These are phyloP conservation scores for Hymenoscyphus scutula DNA, from an alignment of 2,329 filamentous ascomycete genomes.

Conservation along the genomic window DNA sequence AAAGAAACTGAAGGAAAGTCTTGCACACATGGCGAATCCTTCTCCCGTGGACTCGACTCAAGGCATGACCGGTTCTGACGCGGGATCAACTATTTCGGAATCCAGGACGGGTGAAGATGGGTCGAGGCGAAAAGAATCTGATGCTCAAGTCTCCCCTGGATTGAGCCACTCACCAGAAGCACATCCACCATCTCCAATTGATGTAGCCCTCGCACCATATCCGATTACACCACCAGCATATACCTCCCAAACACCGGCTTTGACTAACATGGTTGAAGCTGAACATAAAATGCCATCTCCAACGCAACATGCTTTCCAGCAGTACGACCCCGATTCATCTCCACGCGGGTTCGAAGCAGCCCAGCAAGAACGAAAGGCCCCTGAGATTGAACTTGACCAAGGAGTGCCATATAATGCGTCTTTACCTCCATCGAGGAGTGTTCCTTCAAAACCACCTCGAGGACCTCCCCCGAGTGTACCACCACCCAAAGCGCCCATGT, in stretches of 20 bases:
- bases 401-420: constrained; percentile 50
- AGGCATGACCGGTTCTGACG: constrained; percentile 28
- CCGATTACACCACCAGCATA: constrained; percentile 63
- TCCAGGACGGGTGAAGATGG: constrained; percentile 13
- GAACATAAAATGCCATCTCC: constrained; percentile 59
- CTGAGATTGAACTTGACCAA: constrained; percentile 39
- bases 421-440: constrained; percentile 55
- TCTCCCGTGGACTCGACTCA: constrained; percentile 35
- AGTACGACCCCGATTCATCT: constrained; percentile 46
- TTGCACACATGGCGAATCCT: constrained; percentile 41
- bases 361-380: constrained; percentile 44
- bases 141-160: constrained; percentile 31
- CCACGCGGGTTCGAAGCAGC: constrained; percentile 39
- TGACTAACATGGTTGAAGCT: constrained; percentile 48
- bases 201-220: constrained; percentile 59
- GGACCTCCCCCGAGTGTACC: constrained; percentile 32
- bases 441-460: constrained; percentile 44
- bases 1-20: constrained; percentile 79
- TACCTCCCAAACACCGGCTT: constrained; percentile 28
- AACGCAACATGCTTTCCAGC: constrained; percentile 56
- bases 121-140: constrained; percentile 23
- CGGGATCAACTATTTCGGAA: constrained; percentile 29
- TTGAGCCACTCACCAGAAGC: constrained; percentile 26
- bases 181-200: constrained; percentile 53
- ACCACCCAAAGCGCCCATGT: constrained; percentile 29